Evolutionary conservation across 2,329 filamentous ascomycete genomes (phyloP).

Genomic region (Cercospora zeina): DNA sequence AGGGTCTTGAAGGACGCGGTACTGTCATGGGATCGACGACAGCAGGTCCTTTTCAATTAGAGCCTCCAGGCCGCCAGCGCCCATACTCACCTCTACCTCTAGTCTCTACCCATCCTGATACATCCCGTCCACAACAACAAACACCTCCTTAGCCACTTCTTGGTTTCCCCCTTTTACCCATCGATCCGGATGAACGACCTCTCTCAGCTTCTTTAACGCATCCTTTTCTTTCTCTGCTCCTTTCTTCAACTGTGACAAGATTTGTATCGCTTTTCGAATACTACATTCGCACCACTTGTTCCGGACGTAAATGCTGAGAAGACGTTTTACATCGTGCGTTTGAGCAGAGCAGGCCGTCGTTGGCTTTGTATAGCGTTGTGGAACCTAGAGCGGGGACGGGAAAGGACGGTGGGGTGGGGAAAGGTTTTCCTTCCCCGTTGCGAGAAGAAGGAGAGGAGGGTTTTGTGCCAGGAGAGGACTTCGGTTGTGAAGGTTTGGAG

Average conservation of each 20-base stretch:
- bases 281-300: neutral
- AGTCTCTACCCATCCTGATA: neutral
- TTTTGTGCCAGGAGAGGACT: neutral
- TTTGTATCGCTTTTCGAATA: neutral
- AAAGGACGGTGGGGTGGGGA: neutral
- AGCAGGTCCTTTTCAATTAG: no score
- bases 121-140: slow-evolving; percentile 16
- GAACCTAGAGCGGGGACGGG: neutral
- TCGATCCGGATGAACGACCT: slow-evolving; percentile 14
- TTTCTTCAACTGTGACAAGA: neutral
- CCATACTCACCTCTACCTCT: neutral
- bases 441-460: neutral
- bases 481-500: neutral
- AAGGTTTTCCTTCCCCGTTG: neutral
- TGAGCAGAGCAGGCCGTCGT: neutral
- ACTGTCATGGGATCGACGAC: no score
- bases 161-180: slow-evolving; percentile 1
- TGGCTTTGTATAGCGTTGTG: neutral
- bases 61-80: neutral
- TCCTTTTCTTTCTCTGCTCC: neutral
- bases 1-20: no score
- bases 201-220: slow-evolving; percentile 5
- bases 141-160: slow-evolving; percentile 15
- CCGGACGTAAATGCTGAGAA: neutral
- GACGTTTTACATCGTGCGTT: neutral